phyloP scores from a whole-genome alignment of 106 monocot species.

The Posidonia australis region DNA sequence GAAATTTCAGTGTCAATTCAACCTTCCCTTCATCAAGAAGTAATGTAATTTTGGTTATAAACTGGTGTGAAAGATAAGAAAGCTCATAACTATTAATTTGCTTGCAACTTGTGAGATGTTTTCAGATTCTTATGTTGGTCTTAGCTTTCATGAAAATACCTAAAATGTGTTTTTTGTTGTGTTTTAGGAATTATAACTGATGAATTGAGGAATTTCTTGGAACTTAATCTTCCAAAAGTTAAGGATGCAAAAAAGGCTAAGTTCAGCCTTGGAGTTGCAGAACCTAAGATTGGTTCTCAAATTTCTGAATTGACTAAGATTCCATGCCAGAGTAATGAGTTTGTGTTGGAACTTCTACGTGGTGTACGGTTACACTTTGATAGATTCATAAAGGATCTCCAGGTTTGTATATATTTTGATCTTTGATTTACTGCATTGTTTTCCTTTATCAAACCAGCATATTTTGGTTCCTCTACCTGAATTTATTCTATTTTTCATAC shows the following conservation, averaged over 20 bases:
- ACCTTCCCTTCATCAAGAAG: too few species aligned
- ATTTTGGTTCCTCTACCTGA: too few species aligned
- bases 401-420: slow-evolving; percentile 29
- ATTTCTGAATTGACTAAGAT: slow-evolving; percentile 69
- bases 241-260: slow-evolving; percentile 78
- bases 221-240: slow-evolving; percentile 54
- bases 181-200: slow-evolving; percentile 73
- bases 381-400: slow-evolving; percentile 64
- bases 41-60: too few species aligned
- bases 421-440: too few species aligned
- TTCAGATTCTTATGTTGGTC: too few species aligned
- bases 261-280: slow-evolving; percentile 72
- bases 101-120: too few species aligned
- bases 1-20: too few species aligned
- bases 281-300: slow-evolving; percentile 83
- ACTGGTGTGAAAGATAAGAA: too few species aligned
- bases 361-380: slow-evolving; percentile 82
- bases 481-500: background rate
- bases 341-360: slow-evolving; percentile 70
- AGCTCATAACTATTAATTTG: too few species aligned
- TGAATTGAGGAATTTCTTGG: slow-evolving; percentile 74
- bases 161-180: background rate
- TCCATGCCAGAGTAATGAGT: slow-evolving; percentile 80
- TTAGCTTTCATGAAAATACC: too few species aligned
- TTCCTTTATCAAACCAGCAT: too few species aligned